phyloP scores from a whole-genome alignment of 169 alveolate genomes.

The Babesia bigemina region DNA sequence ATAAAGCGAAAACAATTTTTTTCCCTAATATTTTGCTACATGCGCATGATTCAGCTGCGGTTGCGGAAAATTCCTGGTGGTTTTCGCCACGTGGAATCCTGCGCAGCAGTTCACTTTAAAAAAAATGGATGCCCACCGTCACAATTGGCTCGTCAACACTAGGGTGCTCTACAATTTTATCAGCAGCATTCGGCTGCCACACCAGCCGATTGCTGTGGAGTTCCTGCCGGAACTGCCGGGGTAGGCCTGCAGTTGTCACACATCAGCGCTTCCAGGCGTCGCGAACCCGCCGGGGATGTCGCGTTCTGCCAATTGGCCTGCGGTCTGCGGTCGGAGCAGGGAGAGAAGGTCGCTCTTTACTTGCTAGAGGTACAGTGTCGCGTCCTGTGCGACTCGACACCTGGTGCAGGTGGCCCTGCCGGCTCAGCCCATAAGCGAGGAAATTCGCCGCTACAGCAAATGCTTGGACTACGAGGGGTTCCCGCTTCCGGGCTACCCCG shows the following conservation, averaged over 20 bases:
- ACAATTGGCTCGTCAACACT: slow-evolving; percentile 68
- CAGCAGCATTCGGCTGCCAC: slow-evolving; percentile 59
- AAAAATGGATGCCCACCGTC: slow-evolving; percentile 61
- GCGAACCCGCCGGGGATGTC: slow-evolving; percentile 32
- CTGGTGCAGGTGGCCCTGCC: slow-evolving; percentile 60
- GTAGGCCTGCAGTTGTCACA: slow-evolving; percentile 11
- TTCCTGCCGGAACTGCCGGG: slow-evolving; percentile 45
- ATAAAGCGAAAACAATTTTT: not conserved
- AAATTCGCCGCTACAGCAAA: slow-evolving; percentile 49
- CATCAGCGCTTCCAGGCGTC: slow-evolving; percentile 14
- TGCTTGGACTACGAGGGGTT: slow-evolving; percentile 71
- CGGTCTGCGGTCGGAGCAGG: slow-evolving; percentile 64
- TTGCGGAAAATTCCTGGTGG: no score
- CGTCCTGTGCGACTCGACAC: not conserved
- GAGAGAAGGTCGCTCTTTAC: slow-evolving; percentile 51
- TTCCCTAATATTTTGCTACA: no score
- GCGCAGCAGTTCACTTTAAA: not conserved
- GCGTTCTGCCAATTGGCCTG: slow-evolving; percentile 55
- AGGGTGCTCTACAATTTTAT: slow-evolving; percentile 64
- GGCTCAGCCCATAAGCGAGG: slow-evolving; percentile 54
- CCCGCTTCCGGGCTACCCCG: slow-evolving; percentile 53
- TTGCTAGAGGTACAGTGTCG: slow-evolving; percentile 46
- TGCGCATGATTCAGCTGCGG: no score
- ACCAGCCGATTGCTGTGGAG: slow-evolving; percentile 66
- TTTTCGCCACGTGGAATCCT: not conserved